Percentiles rank a stretch among this genome's conserved stretches.
Evolutionary conservation across 305 asterid genomes (phyloP).

Genomic region (Vinca major): DNA sequence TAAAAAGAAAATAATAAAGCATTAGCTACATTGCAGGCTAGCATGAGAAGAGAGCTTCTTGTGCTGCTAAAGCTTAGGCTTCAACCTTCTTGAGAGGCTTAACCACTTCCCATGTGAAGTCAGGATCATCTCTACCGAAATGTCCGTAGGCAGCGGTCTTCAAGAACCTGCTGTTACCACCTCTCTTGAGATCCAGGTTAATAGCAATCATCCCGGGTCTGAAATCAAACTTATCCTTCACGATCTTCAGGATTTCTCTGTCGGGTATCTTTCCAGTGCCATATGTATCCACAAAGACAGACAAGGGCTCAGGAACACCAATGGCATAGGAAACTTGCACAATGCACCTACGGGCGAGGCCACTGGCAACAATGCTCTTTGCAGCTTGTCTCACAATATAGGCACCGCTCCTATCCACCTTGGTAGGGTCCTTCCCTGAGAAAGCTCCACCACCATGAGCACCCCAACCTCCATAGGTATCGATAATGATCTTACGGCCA

Average conservation of each 20-base stretch:
- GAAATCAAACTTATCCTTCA: slow-evolving; percentile 41
- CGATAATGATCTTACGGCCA: slow-evolving; percentile 42
- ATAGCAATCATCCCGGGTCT: slow-evolving; percentile 43
- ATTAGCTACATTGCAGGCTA: too few relatives aligned
- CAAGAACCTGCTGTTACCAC: slow-evolving; percentile 41
- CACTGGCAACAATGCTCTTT: slow-evolving; percentile 38
- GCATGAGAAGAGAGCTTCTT: too few relatives aligned
- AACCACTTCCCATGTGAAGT: slow-evolving; percentile 43
- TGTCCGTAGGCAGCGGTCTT: slow-evolving; percentile 48
- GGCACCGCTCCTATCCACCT: slow-evolving; percentile 50
- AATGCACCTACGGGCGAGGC: slow-evolving; percentile 37
- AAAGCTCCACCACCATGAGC: slow-evolving; percentile 53
- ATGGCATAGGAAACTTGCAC: slow-evolving; percentile 49
- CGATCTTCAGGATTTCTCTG: slow-evolving; percentile 32
- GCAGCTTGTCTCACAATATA: slow-evolving; percentile 43
- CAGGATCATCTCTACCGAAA: slow-evolving; percentile 37
- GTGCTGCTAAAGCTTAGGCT: too few relatives aligned
- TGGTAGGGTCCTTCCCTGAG: slow-evolving; percentile 45
- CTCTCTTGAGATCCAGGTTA: slow-evolving; percentile 42
- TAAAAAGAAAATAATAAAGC: too few relatives aligned
- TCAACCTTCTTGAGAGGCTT: slow-evolving; percentile 36
- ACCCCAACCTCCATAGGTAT: slow-evolving; percentile 50
- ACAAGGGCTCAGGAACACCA: slow-evolving; percentile 46
- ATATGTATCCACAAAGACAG: slow-evolving; percentile 37
- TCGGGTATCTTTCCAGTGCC: slow-evolving; percentile 46